phyloP scores from a whole-genome alignment of 1,139 yeast genomes.

The Blastobotrys capitulatus region DNA sequence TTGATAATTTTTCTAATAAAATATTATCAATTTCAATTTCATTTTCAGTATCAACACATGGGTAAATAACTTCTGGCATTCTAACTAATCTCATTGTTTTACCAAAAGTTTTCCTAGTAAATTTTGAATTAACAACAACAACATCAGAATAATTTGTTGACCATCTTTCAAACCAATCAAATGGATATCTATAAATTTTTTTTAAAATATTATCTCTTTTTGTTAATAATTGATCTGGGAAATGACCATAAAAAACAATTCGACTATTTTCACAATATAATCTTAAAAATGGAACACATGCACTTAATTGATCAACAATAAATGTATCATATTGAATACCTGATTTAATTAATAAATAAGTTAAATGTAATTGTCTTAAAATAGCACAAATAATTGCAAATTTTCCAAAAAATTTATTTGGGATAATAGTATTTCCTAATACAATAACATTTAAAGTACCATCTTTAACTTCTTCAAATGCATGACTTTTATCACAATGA shows the following conservation, averaged over 20 bases:
- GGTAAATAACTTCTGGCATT: constrained; percentile 73
- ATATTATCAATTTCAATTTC: constrained; percentile 8
- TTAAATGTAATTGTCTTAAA: constrained; percentile 69
- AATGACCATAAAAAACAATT: constrained; percentile 86
- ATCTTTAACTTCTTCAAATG: constrained; percentile 80
- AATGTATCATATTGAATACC: constrained; percentile 63
- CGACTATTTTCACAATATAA: constrained; percentile 37
- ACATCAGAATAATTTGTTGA: constrained; percentile 72
- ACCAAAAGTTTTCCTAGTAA: constrained; percentile 67
- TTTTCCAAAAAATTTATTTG: constrained; percentile 58
- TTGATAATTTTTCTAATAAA: constrained; percentile 12
- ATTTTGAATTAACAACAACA: constrained; percentile 80
- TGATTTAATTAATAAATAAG: constrained; percentile 41
- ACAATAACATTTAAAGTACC: constrained; percentile 58
- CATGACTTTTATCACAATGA: constrained; percentile 78
- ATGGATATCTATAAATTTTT: constrained; percentile 67
- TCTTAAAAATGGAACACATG: constrained; percentile 72
- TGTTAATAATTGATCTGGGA: constrained; percentile 84
- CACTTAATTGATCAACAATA: constrained; percentile 82
- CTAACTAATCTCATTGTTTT: constrained; percentile 51
- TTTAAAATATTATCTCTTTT: constrained; percentile 52
- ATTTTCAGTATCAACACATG: constrained; percentile 53
- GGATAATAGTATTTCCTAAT: constrained; percentile 69
- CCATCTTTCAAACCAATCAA: constrained; percentile 75
- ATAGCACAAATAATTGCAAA: constrained; percentile 81